Base-by-base conservation (phyloP, 2,329 filamentous ascomycete species). In the Lachnellula suecica region DNA sequence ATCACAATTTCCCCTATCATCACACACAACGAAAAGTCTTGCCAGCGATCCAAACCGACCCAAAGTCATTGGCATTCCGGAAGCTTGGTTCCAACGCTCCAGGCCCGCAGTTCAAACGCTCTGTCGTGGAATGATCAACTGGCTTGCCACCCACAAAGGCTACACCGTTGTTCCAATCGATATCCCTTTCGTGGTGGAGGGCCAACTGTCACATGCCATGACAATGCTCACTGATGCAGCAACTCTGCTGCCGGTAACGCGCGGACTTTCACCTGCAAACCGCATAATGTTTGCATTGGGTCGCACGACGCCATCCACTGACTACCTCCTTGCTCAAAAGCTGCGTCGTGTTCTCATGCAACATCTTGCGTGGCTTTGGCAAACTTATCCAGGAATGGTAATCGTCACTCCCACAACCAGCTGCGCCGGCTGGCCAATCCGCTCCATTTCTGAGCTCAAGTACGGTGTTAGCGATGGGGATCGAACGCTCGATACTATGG, bases 381-480 rank as follows among this genome's bases (percentile, higher is more conserved):
- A 80, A 59, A 71, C 77, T 52, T 72, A 95, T 24, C 88, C 89
- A 0, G 88, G 87, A 17, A 73, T 96, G 59, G 72, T 96, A 24
- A 83, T 96, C 54, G 72, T 94, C 42, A 88, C 87, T 3, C 91
- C 92, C 0, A 91, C 90, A 1, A 83, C 83, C 3, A 87, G 90
- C 0, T 79, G 87, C 51, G 78, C 83, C 0, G 91, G 91, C n/a
- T 94, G 88, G 88, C 53, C 56, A 5, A 79, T 81, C 37, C 83
- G 85, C 22, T 53, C 67, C n/a, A 70, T 76, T 1, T 77, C 74
- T 10, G 84, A 88, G 38, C 73, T 83, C 15, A 73, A 73, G 19
- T 85, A 91, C 62, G 91, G 92, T 3, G 74, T 89, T 60, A 85
- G 79, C 43, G 87, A 96, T 67, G 85, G 79, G 0, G 90, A 93